A percentile compares a stretch with the other conserved stretches of the same genome.
Conservation (phyloP, 495 filamentous ascomycete genomes). For the Hypomontagnella submonticulosa region DNA sequence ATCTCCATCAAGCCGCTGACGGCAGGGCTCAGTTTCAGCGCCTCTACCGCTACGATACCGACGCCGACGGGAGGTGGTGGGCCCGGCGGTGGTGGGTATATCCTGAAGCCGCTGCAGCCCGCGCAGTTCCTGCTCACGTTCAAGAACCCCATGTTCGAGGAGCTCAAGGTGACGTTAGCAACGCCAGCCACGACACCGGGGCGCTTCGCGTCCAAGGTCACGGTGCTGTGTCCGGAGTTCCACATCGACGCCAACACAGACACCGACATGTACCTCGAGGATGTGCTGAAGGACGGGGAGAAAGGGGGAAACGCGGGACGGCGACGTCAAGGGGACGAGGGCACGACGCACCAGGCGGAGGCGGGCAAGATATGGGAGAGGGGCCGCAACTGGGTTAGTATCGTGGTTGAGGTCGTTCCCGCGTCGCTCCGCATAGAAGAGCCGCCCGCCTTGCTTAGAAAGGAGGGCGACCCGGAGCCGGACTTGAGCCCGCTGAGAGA, state of each 20-base stretch:
- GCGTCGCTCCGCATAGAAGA: slow-evolving; percentile 60
- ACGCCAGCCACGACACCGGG: slow-evolving; percentile 86
- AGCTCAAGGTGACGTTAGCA: slow-evolving; percentile 84
- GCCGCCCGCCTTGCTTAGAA: slow-evolving; percentile 32
- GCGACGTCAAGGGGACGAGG: slow-evolving; percentile 49
- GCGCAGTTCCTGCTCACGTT: slow-evolving; percentile 88
- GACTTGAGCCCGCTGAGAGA: slow-evolving; percentile 61
- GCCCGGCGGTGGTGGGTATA: slow-evolving; percentile 15
- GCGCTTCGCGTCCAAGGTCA: slow-evolving; percentile 79
- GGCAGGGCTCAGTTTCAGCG: too few relatives aligned
- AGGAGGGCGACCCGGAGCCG: slow-evolving; percentile 41
- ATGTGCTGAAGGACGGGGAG: slow-evolving; percentile 71
- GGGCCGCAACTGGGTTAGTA: slow-evolving; percentile 92
- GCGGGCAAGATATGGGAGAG: slow-evolving; percentile 95
- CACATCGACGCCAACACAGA: slow-evolving; percentile 95
- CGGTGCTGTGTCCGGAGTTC: slow-evolving; percentile 93
- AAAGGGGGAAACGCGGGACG: slow-evolving; percentile 51
- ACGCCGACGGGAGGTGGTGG: background rate
- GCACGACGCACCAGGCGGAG: slow-evolving; percentile 70
- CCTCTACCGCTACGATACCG: slow-evolving; percentile 12
- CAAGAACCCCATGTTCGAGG: slow-evolving; percentile 93
- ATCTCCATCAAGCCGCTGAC: slow-evolving; percentile 73
- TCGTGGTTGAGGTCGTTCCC: slow-evolving; percentile 91
- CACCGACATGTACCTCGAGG: slow-evolving; percentile 79
- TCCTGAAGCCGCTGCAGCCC: slow-evolving; percentile 73